Conservation (phyloP, 1,139 yeast genomes). For the Geotrichum phurueaensis region DNA sequence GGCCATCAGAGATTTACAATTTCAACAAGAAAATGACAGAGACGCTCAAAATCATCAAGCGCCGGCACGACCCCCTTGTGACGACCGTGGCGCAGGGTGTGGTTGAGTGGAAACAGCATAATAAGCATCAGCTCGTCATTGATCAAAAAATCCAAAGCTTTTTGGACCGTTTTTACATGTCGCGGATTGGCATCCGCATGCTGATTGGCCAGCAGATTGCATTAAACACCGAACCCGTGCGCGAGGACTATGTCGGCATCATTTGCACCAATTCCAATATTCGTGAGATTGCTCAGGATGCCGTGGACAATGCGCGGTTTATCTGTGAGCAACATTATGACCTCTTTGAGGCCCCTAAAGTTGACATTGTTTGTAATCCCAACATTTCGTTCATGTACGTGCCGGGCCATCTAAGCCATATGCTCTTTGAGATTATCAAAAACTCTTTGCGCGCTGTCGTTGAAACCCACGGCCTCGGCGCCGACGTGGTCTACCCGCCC, state of each 20-base stretch:
- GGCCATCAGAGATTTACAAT: constrained; percentile 73
- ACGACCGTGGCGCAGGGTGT: constrained; percentile 92
- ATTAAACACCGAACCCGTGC: constrained; percentile 53
- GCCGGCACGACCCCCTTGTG: constrained; percentile 87
- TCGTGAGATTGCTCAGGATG: constrained; percentile 73
- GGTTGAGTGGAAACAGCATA: constrained; percentile 65
- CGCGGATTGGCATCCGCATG: constrained; percentile 84
- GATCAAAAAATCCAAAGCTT: constrained; percentile 67
- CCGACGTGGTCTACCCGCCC: constrained; percentile 68
- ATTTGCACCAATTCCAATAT: constrained; percentile 78
- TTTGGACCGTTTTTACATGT: constrained; percentile 77
- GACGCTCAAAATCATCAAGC: constrained; percentile 63
- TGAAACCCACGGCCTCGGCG: constrained; percentile 55
- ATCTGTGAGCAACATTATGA: constrained; percentile 88
- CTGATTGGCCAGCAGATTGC: constrained; percentile 86
- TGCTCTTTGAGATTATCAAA: constrained; percentile 79
- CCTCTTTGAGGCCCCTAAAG: constrained; percentile 73
- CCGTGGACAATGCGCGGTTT: constrained; percentile 79
- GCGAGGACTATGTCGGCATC: constrained; percentile 70
- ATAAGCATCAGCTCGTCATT: constrained; percentile 19
- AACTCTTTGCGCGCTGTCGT: constrained; percentile 82
- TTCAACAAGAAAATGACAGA: constrained; percentile 66
- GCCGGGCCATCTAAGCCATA: constrained; percentile 83
- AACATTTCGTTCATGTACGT: constrained; percentile 77
- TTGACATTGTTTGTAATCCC: constrained; percentile 65